Conservation (phyloP, 495 filamentous ascomycete genomes). For the Polyplosphaeria fusca region DNA sequence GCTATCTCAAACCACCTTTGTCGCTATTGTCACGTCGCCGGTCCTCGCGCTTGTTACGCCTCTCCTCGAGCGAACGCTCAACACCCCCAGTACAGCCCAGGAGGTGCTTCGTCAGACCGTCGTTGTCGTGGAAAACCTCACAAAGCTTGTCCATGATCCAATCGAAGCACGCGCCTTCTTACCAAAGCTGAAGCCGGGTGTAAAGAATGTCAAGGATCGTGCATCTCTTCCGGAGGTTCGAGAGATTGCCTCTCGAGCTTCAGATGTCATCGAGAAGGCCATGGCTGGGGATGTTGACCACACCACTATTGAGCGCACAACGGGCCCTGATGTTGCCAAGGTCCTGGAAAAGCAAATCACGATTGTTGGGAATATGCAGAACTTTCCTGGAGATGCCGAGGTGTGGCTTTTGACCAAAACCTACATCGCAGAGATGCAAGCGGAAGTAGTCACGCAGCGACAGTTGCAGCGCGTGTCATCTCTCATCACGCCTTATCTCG, state of each 20-base stretch:
- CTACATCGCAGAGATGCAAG: constrained; percentile 82
- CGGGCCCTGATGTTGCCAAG: constrained; percentile 69
- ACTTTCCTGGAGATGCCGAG: constrained; percentile 56
- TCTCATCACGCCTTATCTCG: constrained; percentile 70
- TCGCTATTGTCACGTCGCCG: constrained; percentile 94
- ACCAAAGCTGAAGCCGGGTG: constrained; percentile 90
- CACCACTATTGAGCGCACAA: constrained; percentile 64
- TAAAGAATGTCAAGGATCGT: constrained; percentile 80
- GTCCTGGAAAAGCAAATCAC: constrained; percentile 73
- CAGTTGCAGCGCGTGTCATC: constrained; percentile 66
- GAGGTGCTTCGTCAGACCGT: constrained; percentile 94
- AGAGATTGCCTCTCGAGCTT: constrained; percentile 77
- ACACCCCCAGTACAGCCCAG: constrained; percentile 83
- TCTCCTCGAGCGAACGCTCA: constrained; percentile 87
- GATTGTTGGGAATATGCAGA: constrained; percentile 59
- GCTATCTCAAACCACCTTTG: constrained; percentile 97
- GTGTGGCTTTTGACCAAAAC: constrained; percentile 64
- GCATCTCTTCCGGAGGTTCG: constrained; percentile 94
- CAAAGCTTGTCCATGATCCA: constrained; percentile 96
- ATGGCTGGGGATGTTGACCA: constrained; percentile 64
- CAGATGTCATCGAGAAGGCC: constrained; percentile 87
- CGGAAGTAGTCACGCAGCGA: constrained; percentile 84
- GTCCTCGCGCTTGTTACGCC: constrained; percentile 96
- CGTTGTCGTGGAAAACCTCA: constrained; percentile 98
- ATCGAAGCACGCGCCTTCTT: constrained; percentile 94